Base-by-base conservation (phyloP, 768 basidiomycete species). In the Tylopilus subfusipes region DNA sequence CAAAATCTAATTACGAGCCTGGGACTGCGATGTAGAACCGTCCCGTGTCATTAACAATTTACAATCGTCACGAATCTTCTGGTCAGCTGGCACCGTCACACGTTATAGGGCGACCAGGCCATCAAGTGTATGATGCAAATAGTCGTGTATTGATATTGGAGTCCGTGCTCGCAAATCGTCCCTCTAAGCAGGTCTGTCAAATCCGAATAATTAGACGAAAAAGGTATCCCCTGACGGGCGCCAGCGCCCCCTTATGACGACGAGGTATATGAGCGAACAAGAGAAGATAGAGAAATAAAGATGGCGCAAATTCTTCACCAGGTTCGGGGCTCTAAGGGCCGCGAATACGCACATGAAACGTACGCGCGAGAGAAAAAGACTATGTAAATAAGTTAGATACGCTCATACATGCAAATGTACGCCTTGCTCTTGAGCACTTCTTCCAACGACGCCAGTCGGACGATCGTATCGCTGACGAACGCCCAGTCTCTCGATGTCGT, bases 321-420 rank as follows among this genome's bases (percentile, higher is more conserved):
- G 13, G 16, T 14, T 34, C 19, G 39, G 16, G 39, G 13, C 39
- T 40, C 39, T 40, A 40, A 38, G 2, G 16, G 34, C 18, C 34
- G 18, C 16, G 4, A 14, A 18, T 38, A 19, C n/a, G 9, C 38
- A 9, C 19, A 18, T 36, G 18, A 16, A 36, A 36, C 4, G 8
- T 36, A 36, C 14, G 34, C 34, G 34, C 34, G 34, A 36, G 22
- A 24, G 22, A 27, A 27, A 39, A 10, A 21, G 16, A 44, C 43
- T 18, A n/a, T n/a, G n/a, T n/a, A 19, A 9, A 62, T 55, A 63
- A 63, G 50, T 70, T 57, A 85, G 63, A 87, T 75, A 50, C 87
- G 80, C 74, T 93, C 90, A 66, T 92, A 93, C 85, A 95, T 93
- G 73, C 93, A 93, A 47, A 97, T 81, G 70, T 97, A 98, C 33